Conservation (phyloP, 116 monocot genomes). For the Trichopus zeylanicus region DNA sequence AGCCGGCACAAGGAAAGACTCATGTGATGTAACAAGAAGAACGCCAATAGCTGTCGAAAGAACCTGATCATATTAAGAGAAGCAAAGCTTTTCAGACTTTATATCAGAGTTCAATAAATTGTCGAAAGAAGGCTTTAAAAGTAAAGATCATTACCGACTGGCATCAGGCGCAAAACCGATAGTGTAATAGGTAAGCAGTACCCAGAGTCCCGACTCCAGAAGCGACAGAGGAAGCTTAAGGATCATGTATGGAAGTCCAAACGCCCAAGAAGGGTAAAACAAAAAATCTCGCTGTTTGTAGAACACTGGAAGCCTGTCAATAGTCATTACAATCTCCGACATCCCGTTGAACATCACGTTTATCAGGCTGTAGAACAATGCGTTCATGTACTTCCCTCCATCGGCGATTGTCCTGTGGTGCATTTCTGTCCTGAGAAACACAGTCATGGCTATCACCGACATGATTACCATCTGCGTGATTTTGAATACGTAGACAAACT, state of each 20-base stretch:
- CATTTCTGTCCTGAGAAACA: constrained; percentile 45
- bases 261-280: constrained; percentile 54
- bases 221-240: constrained; percentile 50
- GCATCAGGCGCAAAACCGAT: constrained; percentile 74
- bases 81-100: constrained; percentile 65
- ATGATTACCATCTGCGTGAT: constrained; percentile 39
- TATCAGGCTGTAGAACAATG: constrained; percentile 32
- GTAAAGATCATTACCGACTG: constrained; percentile 31
- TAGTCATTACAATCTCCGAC: constrained; percentile 53
- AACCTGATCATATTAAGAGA: constrained; percentile 55
- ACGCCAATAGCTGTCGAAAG: constrained; percentile 49
- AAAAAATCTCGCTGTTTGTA: constrained; percentile 68
- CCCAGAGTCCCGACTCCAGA: constrained; percentile 65
- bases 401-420: constrained; percentile 26
- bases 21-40: constrained; percentile 69
- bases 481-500: constrained; percentile 55
- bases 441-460: constrained; percentile 42
- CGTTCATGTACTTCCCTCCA: constrained; percentile 46
- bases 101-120: constrained; percentile 26
- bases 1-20: constrained; percentile 57
- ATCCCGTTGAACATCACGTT: constrained; percentile 71
- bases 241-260: constrained; percentile 33
- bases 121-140: neutral
- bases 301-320: constrained; percentile 53
- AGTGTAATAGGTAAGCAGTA: constrained; percentile 54